Evolutionary conservation across 2,329 filamentous ascomycete genomes (phyloP).

Genomic region (Venturiaceae sp.): DNA sequence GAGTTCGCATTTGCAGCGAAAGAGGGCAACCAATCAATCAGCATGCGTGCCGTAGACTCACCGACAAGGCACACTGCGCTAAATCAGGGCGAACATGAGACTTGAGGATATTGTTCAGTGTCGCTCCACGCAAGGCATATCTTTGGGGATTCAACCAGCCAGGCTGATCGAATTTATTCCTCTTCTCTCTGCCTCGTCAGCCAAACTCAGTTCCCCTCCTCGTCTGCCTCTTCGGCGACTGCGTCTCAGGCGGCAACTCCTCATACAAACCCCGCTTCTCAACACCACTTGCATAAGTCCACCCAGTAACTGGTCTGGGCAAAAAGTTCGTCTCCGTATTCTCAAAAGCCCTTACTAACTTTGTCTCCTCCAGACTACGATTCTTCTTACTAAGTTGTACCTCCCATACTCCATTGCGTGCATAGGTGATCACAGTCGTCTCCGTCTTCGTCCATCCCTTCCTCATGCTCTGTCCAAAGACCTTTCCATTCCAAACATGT

Average conservation of each 20-base stretch:
- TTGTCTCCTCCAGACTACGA: background rate
- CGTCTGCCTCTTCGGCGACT: slow-evolving; percentile 7
- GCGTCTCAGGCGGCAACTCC: slow-evolving; percentile 17
- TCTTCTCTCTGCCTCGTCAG: too few relatives aligned
- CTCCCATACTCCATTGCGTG: background rate
- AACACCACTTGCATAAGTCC: background rate
- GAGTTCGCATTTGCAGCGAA: too few relatives aligned
- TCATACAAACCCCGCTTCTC: background rate
- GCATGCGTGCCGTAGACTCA: too few relatives aligned
- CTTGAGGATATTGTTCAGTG: too few relatives aligned
- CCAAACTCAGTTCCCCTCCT: background rate
- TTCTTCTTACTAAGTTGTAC: background rate
- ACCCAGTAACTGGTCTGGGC: background rate
- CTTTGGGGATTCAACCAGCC: too few relatives aligned
- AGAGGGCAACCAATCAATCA: too few relatives aligned
- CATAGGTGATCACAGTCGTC: background rate
- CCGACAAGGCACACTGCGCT: too few relatives aligned
- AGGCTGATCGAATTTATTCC: too few relatives aligned
- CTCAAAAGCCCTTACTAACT: background rate
- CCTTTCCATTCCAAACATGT: slow-evolving; percentile 61
- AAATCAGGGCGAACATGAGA: too few relatives aligned
- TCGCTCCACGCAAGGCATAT: too few relatives aligned
- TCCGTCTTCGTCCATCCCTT: slow-evolving; percentile 8
- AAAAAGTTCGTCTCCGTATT: background rate
- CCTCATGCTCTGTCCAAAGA: slow-evolving; percentile 73